Evolutionary conservation across 768 basidiomycete species (phyloP), one percentile per base, ranked within the genome.

Genomic region (Inosperma sp.): DNA sequence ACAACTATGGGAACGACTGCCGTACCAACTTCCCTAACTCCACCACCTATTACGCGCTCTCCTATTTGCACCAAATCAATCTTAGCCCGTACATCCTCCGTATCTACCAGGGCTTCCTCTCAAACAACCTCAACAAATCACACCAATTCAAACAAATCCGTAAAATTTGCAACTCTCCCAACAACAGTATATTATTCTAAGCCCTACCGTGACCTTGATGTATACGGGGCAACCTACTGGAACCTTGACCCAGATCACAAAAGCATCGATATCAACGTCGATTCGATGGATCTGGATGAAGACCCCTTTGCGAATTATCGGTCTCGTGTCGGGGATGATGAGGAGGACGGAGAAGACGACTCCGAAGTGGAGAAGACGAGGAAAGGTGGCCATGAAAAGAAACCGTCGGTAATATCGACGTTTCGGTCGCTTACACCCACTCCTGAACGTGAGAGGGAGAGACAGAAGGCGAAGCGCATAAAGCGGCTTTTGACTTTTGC

Each of bases 111-210:
- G 50, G 61, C 60, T 43, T 72, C 70, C 6, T 49, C 56, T 7
- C 58, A 61, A 46, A 66, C 67, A 30, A 59, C 66, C 5, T n/a
- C n/a, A n/a, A n/a, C n/a, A n/a, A n/a, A n/a, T n/a, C n/a, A n/a
- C n/a, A n/a, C n/a, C n/a, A n/a, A n/a, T n/a, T n/a, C n/a, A n/a
- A 68, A 63, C 56, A 81, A 81, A 47, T 84, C 81, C 27, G 86
- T 88, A 43, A 88, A 84, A 56, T 88, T 87, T 54, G 81, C 81
- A 23, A 83, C 84, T 51, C 70, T 72, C 47, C 84, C 84, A 13
- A 83, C n/a, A n/a, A n/a, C 76, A 2, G 72, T 85, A 7, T 77
- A 83, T 59, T 82, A 82, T 52, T n/a, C n/a, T n/a, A n/a, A n/a
- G n/a, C n/a, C n/a, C n/a, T n/a, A n/a, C n/a, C n/a, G n/a, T n/a